Conservation (phyloP, 2,329 filamentous ascomycete species). For the Diaporthe australafricana region DNA sequence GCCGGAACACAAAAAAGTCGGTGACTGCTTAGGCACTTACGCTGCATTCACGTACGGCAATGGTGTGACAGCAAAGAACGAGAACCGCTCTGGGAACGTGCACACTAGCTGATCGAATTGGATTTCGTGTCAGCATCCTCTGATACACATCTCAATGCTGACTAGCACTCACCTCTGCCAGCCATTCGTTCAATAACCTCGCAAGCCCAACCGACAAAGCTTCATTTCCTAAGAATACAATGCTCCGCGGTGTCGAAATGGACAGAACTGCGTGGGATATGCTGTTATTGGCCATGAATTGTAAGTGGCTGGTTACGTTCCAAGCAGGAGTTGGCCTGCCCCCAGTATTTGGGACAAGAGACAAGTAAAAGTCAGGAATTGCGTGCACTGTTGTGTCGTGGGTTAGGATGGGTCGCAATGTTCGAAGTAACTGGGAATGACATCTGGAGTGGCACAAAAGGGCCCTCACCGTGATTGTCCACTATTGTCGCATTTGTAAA, state of each 20-base stretch:
- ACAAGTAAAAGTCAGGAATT: background rate
- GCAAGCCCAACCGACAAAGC: background rate
- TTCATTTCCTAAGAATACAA: background rate
- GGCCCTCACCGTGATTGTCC: background rate
- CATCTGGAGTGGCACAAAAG: background rate
- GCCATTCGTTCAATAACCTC: slow-evolving; percentile 1
- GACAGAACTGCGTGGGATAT: background rate
- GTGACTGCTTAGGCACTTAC: background rate
- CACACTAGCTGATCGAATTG: background rate
- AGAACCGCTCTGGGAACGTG: background rate
- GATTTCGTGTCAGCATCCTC: background rate
- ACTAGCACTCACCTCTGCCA: background rate
- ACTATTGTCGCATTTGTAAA: slow-evolving; percentile 6
- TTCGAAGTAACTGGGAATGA: too few species aligned
- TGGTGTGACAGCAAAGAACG: background rate
- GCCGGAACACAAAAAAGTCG: background rate
- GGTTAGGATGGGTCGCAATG: too few species aligned
- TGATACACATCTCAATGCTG: background rate
- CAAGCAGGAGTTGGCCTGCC: background rate
- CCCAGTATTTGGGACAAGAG: background rate
- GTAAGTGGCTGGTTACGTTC: background rate
- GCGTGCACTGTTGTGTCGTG: background rate
- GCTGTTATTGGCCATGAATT: slow-evolving; percentile 8
- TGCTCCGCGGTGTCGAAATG: slow-evolving; percentile 1
- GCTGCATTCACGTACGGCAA: background rate